phyloP scores from a whole-genome alignment of 1,284 basidiomycete species.

The Ustilago esculenta region DNA sequence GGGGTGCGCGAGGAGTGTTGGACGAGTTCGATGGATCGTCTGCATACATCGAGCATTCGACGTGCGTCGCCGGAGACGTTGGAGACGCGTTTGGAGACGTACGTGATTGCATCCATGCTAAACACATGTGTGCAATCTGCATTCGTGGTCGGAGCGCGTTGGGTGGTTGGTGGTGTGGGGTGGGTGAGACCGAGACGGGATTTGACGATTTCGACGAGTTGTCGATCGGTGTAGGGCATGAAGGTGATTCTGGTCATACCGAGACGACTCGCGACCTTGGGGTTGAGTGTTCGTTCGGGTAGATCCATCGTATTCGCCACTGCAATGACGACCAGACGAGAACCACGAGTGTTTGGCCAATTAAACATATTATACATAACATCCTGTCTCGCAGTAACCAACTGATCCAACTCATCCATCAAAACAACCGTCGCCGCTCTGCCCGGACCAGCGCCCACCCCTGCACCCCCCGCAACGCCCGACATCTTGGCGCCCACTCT shows the following conservation, averaged over 20 bases:
- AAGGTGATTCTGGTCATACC: conserved; percentile 97
- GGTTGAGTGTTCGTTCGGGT: conserved; percentile 90
- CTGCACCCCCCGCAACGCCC: conserved; percentile 27
- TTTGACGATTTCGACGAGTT: conserved; percentile 86
- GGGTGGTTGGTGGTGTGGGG: too few species aligned
- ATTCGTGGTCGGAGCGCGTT: conserved; percentile 30
- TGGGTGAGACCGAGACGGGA: conserved; percentile 73
- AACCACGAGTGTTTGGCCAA: conserved; percentile 89
- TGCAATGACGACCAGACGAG: conserved; percentile 90
- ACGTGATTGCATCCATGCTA: conserved; percentile 79
- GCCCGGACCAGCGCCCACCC: conserved; percentile 34
- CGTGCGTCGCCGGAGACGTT: conserved; percentile 94
- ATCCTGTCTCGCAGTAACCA: conserved; percentile 94
- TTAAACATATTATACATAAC: conserved; percentile 99
- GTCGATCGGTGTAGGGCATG: conserved; percentile 83
- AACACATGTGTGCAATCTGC: conserved; percentile 74
- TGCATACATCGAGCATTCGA: conserved; percentile 90
- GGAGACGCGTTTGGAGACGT: conserved; percentile 90
- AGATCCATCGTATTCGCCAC: conserved; percentile 99
- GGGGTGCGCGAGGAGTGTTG: conserved; percentile 42
- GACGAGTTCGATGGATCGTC: conserved; percentile 67
- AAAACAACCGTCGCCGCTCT: conserved; percentile 79
- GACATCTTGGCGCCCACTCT: conserved; percentile 31
- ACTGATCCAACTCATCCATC: conserved; percentile 97
- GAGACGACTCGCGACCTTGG: conserved; percentile 88